phyloP scores from a whole-genome alignment of 164 flowering plant genomes.

The Annona squamosa region DNA sequence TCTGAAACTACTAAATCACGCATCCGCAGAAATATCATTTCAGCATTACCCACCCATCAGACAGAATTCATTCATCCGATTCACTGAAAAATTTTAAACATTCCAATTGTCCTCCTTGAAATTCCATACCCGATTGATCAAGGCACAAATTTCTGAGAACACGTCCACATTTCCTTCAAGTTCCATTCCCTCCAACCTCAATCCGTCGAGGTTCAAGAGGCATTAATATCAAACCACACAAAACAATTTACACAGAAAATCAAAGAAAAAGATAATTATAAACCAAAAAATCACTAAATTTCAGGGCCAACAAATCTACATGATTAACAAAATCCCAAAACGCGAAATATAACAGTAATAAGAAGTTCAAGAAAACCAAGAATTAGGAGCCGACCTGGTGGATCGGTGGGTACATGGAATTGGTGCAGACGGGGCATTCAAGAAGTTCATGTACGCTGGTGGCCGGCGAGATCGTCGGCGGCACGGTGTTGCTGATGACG shows the following conservation, averaged over 20 bases:
- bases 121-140: no score
- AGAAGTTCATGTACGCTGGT: slow-evolving; percentile 58
- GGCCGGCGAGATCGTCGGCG: slow-evolving; percentile 30
- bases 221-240: not conserved
- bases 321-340: not conserved
- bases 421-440: slow-evolving; percentile 63
- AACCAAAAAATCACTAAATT: not conserved
- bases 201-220: not conserved
- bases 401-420: slow-evolving; percentile 67
- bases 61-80: no score
- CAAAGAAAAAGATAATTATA: no score
- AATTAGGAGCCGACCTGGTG: slow-evolving; percentile 39
- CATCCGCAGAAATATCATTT: no score
- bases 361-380: not conserved
- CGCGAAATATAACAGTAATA: not conserved
- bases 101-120: no score
- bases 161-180: not conserved
- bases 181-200: not conserved
- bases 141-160: no score
- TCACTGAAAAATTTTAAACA: no score
- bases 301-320: not conserved
- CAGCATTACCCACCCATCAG: no score
- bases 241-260: no score
- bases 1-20: no score
- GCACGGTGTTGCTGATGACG: not conserved